Percentiles rank a stretch among this genome's conserved stretches.
Conservation (phyloP, 2,329 filamentous ascomycete genomes). For the Microcera coccophila region DNA sequence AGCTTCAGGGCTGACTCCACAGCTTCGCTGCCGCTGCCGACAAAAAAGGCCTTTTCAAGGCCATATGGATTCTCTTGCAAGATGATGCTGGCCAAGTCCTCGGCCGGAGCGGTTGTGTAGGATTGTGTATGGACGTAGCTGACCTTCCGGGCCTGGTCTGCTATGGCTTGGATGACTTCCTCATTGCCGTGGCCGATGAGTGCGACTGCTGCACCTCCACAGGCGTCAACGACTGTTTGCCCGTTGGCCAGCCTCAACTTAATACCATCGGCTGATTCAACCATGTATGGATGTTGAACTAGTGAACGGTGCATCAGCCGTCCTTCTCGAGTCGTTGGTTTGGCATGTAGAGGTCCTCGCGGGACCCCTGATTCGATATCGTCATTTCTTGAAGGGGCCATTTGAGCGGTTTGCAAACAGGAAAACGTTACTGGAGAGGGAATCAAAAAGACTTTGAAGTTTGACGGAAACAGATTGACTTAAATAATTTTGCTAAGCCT, state of each 20-base stretch:
- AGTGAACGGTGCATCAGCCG: constrained; percentile 27
- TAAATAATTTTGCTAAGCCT: no score
- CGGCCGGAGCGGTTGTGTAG: constrained; percentile 19
- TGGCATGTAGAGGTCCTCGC: no score
- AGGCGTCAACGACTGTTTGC: constrained; percentile 60
- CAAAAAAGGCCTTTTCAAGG: constrained; percentile 23
- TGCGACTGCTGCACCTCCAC: constrained; percentile 63
- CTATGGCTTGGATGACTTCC: constrained; percentile 53
- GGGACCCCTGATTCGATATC: no score
- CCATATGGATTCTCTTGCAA: constrained; percentile 12
- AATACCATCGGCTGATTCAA: constrained; percentile 39
- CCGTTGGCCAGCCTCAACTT: constrained; percentile 37
- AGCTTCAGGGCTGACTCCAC: constrained; percentile 47
- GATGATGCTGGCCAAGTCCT: constrained; percentile 20
- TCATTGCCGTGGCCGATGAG: constrained; percentile 59
- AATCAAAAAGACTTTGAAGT: no score
- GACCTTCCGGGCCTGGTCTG: constrained; percentile 46
- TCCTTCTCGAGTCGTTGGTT: no score
- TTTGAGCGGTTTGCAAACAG: no score
- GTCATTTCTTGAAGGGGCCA: no score
- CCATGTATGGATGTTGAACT: constrained; percentile 26
- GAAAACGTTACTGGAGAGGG: no score
- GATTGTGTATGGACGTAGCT: constrained; percentile 22
- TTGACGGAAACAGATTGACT: no score
- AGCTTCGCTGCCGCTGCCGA: constrained; percentile 32